phyloP scores from a whole-genome alignment of 2,329 filamentous ascomycete genomes.

The Celoporthe dispersa region DNA sequence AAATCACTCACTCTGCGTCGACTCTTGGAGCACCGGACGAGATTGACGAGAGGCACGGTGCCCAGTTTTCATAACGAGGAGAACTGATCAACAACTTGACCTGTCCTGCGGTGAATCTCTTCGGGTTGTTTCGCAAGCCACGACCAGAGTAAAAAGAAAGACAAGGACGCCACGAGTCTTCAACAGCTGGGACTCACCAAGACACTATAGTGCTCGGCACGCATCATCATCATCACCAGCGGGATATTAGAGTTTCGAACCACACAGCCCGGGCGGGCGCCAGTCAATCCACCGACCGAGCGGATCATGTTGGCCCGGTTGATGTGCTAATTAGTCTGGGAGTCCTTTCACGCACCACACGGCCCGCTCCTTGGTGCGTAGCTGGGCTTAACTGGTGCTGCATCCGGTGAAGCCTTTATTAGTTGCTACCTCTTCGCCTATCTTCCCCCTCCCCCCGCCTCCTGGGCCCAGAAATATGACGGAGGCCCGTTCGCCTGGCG shows the following conservation, averaged over 20 bases:
- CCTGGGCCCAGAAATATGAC: background rate
- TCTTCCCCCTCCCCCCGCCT: too few relatives aligned
- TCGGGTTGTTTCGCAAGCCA: background rate
- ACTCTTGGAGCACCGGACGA: background rate
- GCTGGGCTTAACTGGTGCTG: background rate
- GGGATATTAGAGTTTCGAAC: background rate
- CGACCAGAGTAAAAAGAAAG: background rate
- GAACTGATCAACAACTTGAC: background rate
- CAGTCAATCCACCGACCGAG: background rate
- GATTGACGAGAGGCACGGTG: background rate
- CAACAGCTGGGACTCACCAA: background rate
- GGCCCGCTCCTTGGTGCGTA: background rate
- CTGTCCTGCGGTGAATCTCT: background rate
- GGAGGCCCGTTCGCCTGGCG: conserved; percentile 16
- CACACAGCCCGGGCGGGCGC: background rate
- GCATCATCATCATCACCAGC: background rate
- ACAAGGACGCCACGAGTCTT: background rate
- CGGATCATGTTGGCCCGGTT: background rate
- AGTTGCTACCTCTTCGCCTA: background rate
- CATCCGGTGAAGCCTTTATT: background rate
- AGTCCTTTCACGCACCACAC: background rate
- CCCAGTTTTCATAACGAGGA: background rate
- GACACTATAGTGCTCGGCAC: background rate
- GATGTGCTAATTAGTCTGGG: background rate
- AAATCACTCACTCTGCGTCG: background rate